These are phyloP conservation scores for Monilinia aucupariae DNA, from an alignment of 2,329 filamentous ascomycete species.

Conservation along the genomic window DNA sequence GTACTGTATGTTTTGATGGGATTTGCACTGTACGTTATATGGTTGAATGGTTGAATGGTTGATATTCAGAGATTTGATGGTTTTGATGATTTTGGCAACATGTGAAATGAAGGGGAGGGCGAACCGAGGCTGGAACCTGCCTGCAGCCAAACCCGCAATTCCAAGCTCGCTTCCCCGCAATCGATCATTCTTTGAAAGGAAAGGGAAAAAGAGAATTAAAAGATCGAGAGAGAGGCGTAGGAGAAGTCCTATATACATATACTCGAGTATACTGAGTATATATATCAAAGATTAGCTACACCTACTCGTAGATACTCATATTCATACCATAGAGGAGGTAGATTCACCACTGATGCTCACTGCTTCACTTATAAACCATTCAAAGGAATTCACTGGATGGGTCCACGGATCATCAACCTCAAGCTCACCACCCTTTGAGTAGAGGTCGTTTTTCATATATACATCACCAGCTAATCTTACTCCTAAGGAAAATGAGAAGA, in stretches of 20 bases:
- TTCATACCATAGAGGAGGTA: too few species aligned
- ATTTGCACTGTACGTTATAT: not conserved
- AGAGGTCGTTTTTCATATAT: too few species aligned
- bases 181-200: not conserved
- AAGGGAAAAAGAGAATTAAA: not conserved
- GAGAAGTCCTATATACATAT: not conserved
- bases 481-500: too few species aligned
- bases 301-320: too few species aligned
- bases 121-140: slow-evolving; percentile 13
- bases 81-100: not conserved
- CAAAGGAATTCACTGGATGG: too few species aligned
- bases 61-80: slow-evolving; percentile 2
- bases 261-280: too few species aligned
- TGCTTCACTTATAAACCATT: too few species aligned
- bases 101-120: slow-evolving; percentile 8
- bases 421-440: too few species aligned
- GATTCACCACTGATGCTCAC: too few species aligned
- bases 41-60: not conserved
- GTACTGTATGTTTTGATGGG: not conserved
- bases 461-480: too few species aligned
- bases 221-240: not conserved
- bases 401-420: too few species aligned
- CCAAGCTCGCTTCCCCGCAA: slow-evolving; percentile 16
- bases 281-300: too few species aligned
- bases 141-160: not conserved